Base-by-base conservation (phyloP, 768 basidiomycete genomes). In the Mycena sanguinolenta region DNA sequence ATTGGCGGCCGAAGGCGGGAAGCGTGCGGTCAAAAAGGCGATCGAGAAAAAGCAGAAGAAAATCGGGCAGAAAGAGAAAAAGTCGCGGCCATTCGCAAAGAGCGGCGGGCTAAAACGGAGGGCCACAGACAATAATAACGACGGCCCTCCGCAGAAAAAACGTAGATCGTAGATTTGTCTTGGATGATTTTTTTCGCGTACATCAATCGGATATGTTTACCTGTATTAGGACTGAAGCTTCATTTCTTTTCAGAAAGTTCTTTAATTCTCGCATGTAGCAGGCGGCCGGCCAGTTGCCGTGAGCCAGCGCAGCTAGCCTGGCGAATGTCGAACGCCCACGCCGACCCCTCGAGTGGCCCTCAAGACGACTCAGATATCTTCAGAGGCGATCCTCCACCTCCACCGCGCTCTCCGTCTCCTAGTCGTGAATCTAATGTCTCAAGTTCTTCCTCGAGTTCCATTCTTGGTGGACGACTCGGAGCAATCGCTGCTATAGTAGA, bases 21-120 rank as follows among this genome's bases (percentile, higher is more conserved):
- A 89, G 72, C 82, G 85, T 4, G 95, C 95, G 0, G 93, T 97
- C 61, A 94, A 92, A 77, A 96, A 92, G 80, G 94, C 90, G 7
- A 90, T 97, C 32, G 94, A 94, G 75, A 97, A 94, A 87, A 96
- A 91, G 79, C 91, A 94, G 80, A 94, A 89, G 79, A 97, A 96
- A 84, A 83, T 92, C 23, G 87, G 87, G 59, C 94, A 95, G 80
- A 96, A 93, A 79, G 96, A 97, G 84, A 97, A 97, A 82, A 92
- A 89, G 75, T 91, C 87, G 65, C 84, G 95, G 62, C 96, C 96
- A 16, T 92, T 90, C 73, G 76, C 77, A 2, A 83, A 78, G 67
- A 77, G 75, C 25, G 65, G 64, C 36, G 65, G 65, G 21, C 44
- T 60, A 46, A 72, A 58, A 49, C 70, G 71, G 21, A 71, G 67